Percentiles rank a stretch among this genome's conserved stretches.
phyloP scores from a whole-genome alignment of 352 stramenopile genomes.

The Phytophthora podocarpi region DNA sequence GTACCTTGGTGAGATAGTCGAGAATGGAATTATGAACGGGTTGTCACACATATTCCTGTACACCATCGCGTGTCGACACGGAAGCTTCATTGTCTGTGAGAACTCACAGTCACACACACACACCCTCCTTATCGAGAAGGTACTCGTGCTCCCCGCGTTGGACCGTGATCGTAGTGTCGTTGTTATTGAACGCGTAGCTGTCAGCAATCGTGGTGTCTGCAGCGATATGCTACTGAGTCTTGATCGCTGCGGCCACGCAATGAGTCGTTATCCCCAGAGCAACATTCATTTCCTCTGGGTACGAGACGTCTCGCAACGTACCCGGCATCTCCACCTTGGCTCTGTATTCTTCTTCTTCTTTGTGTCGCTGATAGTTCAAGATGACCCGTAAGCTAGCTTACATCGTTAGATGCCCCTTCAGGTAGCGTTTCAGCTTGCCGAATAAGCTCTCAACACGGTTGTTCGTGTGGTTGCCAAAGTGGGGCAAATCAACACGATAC shows the following conservation, averaged over 20 bases:
- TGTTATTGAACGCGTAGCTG: not conserved
- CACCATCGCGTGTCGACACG: conserved; percentile 2
- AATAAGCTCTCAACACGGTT: conserved; percentile 4
- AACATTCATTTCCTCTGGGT: conserved; percentile 4
- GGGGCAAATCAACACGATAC: conserved; percentile 2
- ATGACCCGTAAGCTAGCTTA: not conserved
- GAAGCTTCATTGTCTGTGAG: conserved; percentile 2
- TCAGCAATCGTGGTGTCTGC: too few relatives aligned
- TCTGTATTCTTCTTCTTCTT: not conserved
- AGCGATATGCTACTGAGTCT: too few relatives aligned
- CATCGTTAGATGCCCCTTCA: conserved; percentile 3
- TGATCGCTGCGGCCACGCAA: too few relatives aligned
- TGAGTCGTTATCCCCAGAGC: conserved; percentile 8
- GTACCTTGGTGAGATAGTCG: conserved; percentile 1
- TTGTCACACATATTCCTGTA: not conserved
- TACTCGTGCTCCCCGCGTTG: not conserved
- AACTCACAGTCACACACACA: conserved; percentile 18
- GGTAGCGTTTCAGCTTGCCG: not conserved
- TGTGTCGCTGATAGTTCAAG: not conserved
- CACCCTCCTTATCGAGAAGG: not conserved
- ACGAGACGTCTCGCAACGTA: not conserved
- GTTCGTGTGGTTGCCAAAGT: conserved; percentile 4
- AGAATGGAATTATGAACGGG: conserved; percentile 10
- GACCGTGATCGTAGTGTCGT: not conserved
- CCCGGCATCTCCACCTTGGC: not conserved